Percentiles rank a stretch among this genome's conserved stretches.
These are phyloP conservation scores for Erythrobasidium hasegawianum DNA, from an alignment of 1,284 basidiomycete genomes.

Conservation along the genomic window DNA sequence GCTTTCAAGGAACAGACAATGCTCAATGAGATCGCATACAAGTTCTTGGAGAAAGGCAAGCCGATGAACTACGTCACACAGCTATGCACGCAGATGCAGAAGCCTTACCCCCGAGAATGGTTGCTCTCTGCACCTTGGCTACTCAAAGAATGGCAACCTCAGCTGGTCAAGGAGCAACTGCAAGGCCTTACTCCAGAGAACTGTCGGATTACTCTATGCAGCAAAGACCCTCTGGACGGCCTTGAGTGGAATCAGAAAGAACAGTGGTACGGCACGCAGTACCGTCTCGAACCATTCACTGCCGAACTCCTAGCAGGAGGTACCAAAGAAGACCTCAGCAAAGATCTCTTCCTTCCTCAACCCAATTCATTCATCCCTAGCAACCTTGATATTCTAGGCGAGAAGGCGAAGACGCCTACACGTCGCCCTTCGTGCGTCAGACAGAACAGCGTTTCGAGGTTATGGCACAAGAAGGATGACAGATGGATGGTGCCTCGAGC, in stretches of 20 bases:
- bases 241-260: constrained; percentile 67
- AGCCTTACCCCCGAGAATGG: constrained; percentile 75
- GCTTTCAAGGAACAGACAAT: constrained; percentile 74
- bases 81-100: constrained; percentile 70
- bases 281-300: constrained; percentile 65
- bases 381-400: constrained; percentile 72
- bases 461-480: constrained; percentile 97
- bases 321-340: constrained; percentile 9
- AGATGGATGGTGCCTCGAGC: constrained; percentile 90
- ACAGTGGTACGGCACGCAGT: constrained; percentile 78
- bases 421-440: constrained; percentile 71
- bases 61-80: constrained; percentile 77
- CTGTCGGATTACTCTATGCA: constrained; percentile 72
- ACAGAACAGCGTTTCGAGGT: constrained; percentile 63
- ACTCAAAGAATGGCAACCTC: constrained; percentile 71
- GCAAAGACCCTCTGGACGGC: constrained; percentile 57
- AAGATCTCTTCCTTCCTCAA: constrained; percentile 69
- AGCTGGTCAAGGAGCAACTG: constrained; percentile 64
- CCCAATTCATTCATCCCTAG: constrained; percentile 86
- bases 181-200: constrained; percentile 57
- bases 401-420: constrained; percentile 65
- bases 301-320: constrained; percentile 63
- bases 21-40: constrained; percentile 73
- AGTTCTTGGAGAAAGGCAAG: constrained; percentile 77
- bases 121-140: constrained; percentile 71